Base-by-base conservation (phyloP, 306 rosid genomes). In the Rosa chinensis region DNA sequence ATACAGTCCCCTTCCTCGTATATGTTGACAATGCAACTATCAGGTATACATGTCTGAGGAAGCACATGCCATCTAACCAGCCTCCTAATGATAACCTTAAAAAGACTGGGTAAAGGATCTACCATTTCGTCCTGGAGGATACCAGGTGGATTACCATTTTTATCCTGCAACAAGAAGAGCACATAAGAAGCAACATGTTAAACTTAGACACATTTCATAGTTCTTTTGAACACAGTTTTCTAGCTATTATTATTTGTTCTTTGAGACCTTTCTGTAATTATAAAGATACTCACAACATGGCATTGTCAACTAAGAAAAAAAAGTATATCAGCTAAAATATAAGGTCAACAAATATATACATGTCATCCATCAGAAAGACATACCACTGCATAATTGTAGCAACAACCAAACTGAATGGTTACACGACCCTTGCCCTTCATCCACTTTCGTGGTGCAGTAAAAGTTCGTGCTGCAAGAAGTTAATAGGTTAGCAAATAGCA, bases 341-440 rank as follows among this genome's bases (percentile, higher is more conserved):
- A 79, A 52, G 25, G 10, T 32, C 23, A 53, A 47, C 61, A 66
- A 25, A 66, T 9, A 48, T 47, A 50, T 20, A 28, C 13, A 75
- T 44, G 70, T 1, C 58, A 75, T 16, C 4, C 14, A n/a, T 37
- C 7, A 53, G 73, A 58, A 47, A 71, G 25, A 86, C 92, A 88
- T 79, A 96, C 99, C 77, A 76, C 52, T 70, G 94, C 96, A 86
- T 96, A 96, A 77, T 96, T 96, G 88, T 93, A 96, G 79, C 99
- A 96, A 70, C 99, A 96, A 50, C 99, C 99, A 62, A 91, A 96
- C 84, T 96, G 98, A 72, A 96, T 82, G 52, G 98, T 91, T 69
- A 90, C 89, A 39, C 97, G 99, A 48, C 99, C 98, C 91, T 96
- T 96, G 50, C 99, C 99, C 89, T 85, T 88, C 97, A 93, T 96